Evolutionary conservation across 805 yeast species (phyloP).

Genomic region (Candida chilensis): DNA sequence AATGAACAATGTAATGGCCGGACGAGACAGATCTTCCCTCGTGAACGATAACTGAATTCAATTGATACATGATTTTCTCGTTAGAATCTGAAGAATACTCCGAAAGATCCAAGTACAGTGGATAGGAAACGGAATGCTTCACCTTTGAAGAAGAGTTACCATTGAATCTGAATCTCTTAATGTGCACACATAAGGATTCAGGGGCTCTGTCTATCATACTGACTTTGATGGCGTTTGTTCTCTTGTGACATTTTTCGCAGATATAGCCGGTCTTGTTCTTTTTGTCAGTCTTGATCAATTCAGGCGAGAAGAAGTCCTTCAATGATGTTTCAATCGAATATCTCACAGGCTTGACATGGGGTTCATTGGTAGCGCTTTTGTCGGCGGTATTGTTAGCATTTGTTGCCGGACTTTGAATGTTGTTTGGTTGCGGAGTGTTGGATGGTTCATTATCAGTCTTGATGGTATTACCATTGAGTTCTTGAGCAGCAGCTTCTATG

Average conservation of each 20-base stretch:
- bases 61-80: constrained; percentile 53
- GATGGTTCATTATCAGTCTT: neutral
- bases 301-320: constrained; percentile 76
- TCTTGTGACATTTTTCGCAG: constrained; percentile 78
- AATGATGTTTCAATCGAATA: constrained; percentile 72
- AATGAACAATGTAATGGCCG: constrained; percentile 89
- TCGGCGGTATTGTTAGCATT: too few relatives aligned
- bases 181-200: constrained; percentile 77
- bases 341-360: constrained; percentile 13
- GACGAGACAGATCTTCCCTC: constrained; percentile 89
- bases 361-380: too few relatives aligned
- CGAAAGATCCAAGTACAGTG: constrained; percentile 65
- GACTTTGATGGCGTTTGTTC: constrained; percentile 71
- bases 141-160: constrained; percentile 76
- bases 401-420: too few relatives aligned
- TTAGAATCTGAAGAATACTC: constrained; percentile 38
- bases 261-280: constrained; percentile 69
- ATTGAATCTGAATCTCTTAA: constrained; percentile 86
- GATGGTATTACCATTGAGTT: constrained; percentile 7
- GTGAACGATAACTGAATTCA: constrained; percentile 82
- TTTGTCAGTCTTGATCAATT: constrained; percentile 60
- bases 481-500: constrained; percentile 6
- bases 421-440: constrained; percentile 1
- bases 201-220: constrained; percentile 76
- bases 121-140: constrained; percentile 78